Base-by-base conservation (phyloP, 73 alveolate species). In the Paramecium pentaurelia region DNA sequence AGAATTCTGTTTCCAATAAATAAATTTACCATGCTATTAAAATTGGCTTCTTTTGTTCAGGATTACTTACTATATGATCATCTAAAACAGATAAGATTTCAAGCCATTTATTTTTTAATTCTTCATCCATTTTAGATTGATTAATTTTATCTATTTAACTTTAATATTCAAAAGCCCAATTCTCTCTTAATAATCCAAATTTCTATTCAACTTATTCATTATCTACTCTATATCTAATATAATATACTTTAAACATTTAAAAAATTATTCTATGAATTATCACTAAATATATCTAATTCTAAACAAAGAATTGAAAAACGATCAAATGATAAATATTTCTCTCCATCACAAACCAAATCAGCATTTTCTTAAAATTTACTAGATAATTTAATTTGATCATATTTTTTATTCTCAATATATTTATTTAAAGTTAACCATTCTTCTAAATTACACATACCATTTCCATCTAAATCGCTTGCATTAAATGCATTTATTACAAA, bases 381-480 rank as follows among this genome's bases (percentile, higher is more conserved):
- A 18, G n/a, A 42, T 16, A 88, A 25, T 71, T 88, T 68, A 22
- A 28, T 85, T 45, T 88, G 20, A 64, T 88, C 94, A 40, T 58
- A 88, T 47, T 88, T 88, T 28, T 88, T 60, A 38, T 49, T 49
- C 58, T 88, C 94, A 1, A 88, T 88, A 77, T 88, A 77, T 64
- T 77, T 88, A 71, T 88, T 88, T 64, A 88, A 71, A 18, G 71
- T 34, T 28, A 73, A 37, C 94, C 94, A 88, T 45, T 88, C 94
- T 6, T 88, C 86, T 25, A 88, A 36, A 37, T 88, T 70, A 7
- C 94, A 88, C 86, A 68, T 88, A 4, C 88, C 77, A 88, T 88
- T 88, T 3, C 94, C 94, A 70, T 88, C 94, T 14, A 88, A 70
- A 88, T 88, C 94, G 49, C 94, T 42, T 32, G 94, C 94, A 40